Evolutionary conservation across 106 monocot species (phyloP).

Genomic region (Platanthera guangdongensis): DNA sequence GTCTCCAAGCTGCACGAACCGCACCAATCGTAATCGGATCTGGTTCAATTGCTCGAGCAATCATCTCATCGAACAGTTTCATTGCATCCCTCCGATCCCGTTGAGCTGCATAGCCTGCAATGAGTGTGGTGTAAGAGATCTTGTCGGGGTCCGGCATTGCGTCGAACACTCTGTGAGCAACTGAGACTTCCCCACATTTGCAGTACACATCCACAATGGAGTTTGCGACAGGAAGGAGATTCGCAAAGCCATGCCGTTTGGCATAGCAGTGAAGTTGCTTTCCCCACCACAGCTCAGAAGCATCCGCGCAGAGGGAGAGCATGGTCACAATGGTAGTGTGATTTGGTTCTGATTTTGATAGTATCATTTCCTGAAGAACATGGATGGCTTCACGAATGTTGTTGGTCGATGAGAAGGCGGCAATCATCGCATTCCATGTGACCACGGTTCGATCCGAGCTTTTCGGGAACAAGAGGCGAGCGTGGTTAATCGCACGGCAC

Average conservation of each 20-base stretch:
- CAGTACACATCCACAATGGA: conserved; percentile 50
- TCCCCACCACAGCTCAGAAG: conserved; percentile 37
- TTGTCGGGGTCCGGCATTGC: conserved; percentile 22
- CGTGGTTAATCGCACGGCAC: conserved; percentile 18
- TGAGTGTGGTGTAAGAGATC: conserved; percentile 39
- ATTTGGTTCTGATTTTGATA: conserved; percentile 21
- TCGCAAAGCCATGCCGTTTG: conserved; percentile 17
- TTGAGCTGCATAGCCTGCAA: conserved; percentile 42
- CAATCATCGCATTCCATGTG: conserved; percentile 47
- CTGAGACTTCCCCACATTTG: conserved; percentile 30
- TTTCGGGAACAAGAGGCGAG: conserved; percentile 24
- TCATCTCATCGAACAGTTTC: conserved; percentile 43
- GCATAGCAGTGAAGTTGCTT: conserved; percentile 46
- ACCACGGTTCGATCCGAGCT: conserved; percentile 13
- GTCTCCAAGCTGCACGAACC: conserved; percentile 46
- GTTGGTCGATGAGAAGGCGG: conserved; percentile 26
- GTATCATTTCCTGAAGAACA: conserved; percentile 29
- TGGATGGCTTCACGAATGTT: conserved; percentile 16
- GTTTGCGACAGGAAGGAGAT: conserved; percentile 19
- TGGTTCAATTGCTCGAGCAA: conserved; percentile 23
- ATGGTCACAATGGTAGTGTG: conserved; percentile 33
- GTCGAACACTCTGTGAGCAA: conserved; percentile 36
- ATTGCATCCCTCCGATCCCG: conserved; percentile 33
- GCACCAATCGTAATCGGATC: conserved; percentile 41
- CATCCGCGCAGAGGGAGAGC: conserved; percentile 32